A percentile compares a stretch with the other conserved stretches of the same genome.
Evolutionary conservation across 2,329 filamentous ascomycete species (phyloP).

Genomic region (Ophiostoma piceae): DNA sequence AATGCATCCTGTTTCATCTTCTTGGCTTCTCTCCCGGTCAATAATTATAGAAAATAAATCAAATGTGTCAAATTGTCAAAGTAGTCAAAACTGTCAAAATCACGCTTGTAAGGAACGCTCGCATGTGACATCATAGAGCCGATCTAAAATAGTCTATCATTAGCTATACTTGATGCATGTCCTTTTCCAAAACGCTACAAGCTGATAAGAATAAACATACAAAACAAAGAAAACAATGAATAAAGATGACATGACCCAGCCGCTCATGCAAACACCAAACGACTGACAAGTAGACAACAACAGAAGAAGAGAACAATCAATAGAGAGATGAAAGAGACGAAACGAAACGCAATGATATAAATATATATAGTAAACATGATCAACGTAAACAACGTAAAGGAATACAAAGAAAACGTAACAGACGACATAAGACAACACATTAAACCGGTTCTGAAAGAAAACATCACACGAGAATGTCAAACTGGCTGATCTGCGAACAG

Average conservation of each 20-base stretch:
- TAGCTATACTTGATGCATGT: background rate
- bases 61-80: background rate
- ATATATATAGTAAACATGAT: background rate
- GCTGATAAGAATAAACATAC: background rate
- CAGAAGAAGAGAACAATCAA: background rate
- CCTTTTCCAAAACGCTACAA: background rate
- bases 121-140: background rate
- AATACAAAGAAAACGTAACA: background rate
- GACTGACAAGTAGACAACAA: background rate
- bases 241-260: too few species aligned
- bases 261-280: conserved; percentile 4
- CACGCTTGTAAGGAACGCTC: too few species aligned
- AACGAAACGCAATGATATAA: background rate
- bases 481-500: conserved; percentile 69
- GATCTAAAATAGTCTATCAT: background rate
- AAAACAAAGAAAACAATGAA: background rate
- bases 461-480: conserved; percentile 60
- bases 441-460: background rate
- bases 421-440: background rate
- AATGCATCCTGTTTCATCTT: background rate
- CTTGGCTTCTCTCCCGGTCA: background rate
- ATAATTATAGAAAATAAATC: background rate
- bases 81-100: too few species aligned
- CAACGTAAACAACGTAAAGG: background rate
- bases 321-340: background rate